These are phyloP conservation scores for Golubevia sp. DNA, from an alignment of 1,284 basidiomycete species.

Conservation along the genomic window DNA sequence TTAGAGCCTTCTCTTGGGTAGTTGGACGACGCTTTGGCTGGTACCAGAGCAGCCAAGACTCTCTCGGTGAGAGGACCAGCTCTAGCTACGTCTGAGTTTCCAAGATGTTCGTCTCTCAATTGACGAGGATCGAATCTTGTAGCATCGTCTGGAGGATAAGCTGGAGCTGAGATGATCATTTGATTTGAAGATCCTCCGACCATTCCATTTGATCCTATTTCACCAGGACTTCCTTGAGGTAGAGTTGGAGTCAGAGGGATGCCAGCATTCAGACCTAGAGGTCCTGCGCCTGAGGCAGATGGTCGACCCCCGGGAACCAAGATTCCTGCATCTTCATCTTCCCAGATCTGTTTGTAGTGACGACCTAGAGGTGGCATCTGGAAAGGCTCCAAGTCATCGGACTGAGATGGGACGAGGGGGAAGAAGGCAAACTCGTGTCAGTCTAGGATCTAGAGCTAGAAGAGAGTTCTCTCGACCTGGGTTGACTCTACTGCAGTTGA, in stretches of 20 bases:
- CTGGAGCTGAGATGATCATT: too few species aligned
- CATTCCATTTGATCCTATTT: too few species aligned
- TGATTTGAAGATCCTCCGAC: too few species aligned
- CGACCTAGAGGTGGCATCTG: conserved; percentile 82
- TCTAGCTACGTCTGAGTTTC: conserved; percentile 33
- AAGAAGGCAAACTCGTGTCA: background rate
- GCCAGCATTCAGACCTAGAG: too few species aligned
- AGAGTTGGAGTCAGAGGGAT: too few species aligned
- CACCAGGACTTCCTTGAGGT: too few species aligned
- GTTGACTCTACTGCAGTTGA: background rate
- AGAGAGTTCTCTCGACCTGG: too few species aligned
- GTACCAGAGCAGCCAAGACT: conserved; percentile 34
- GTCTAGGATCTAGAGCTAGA: too few species aligned
- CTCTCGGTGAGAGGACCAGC: conserved; percentile 46
- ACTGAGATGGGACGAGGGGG: conserved; percentile 29
- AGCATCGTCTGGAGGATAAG: too few species aligned
- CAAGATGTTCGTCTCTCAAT: conserved; percentile 40
- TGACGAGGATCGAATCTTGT: conserved; percentile 24
- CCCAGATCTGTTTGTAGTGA: conserved; percentile 88
- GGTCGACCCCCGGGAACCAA: too few species aligned
- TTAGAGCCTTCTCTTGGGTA: background rate
- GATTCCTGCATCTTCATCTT: conserved; percentile 76
- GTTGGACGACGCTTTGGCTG: conserved; percentile 1
- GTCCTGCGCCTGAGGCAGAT: too few species aligned
- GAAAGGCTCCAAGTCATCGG: conserved; percentile 82